Percentiles rank a stretch among this genome's conserved stretches.
phyloP scores from a whole-genome alignment of 2,329 filamentous ascomycete genomes.

The Fusarium torreyae region DNA sequence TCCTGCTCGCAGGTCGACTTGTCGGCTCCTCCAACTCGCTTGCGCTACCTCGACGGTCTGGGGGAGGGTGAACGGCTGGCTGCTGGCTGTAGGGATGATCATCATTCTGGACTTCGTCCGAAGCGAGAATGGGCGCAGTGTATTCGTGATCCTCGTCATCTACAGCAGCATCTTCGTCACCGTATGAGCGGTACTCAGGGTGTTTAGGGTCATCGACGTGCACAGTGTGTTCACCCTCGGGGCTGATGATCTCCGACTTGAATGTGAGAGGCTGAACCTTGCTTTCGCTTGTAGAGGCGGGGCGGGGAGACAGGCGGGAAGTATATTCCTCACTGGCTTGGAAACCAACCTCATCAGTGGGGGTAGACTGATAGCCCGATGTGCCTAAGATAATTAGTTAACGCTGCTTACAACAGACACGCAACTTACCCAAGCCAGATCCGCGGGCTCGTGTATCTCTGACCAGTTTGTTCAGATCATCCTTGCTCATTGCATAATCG shows the following conservation, averaged over 20 bases:
- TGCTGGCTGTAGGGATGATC: slow-evolving; percentile 77
- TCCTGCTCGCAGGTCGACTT: slow-evolving; percentile 73
- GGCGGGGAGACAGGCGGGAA: slow-evolving; percentile 79
- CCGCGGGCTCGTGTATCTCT: slow-evolving; percentile 75
- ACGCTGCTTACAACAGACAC: slow-evolving; percentile 7
- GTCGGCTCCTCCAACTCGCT: slow-evolving; percentile 70
- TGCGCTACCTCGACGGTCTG: slow-evolving; percentile 73
- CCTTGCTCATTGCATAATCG: slow-evolving; percentile 89
- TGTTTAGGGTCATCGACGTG: slow-evolving; percentile 78
- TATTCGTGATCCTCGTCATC: slow-evolving; percentile 74
- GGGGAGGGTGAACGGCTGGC: slow-evolving; percentile 84
- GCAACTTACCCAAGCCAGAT: slow-evolving; percentile 64
- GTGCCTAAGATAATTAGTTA: slow-evolving; percentile 67
- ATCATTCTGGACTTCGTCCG: slow-evolving; percentile 87
- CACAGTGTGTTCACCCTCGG: slow-evolving; percentile 72
- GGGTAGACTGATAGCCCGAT: slow-evolving; percentile 78
- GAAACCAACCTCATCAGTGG: slow-evolving; percentile 92
- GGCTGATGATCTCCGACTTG: slow-evolving; percentile 52
- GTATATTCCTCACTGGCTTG: slow-evolving; percentile 88
- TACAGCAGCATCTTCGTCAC: slow-evolving; percentile 62
- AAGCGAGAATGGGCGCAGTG: slow-evolving; percentile 85
- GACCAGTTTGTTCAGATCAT: slow-evolving; percentile 92
- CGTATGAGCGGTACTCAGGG: slow-evolving; percentile 57
- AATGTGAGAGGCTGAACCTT: slow-evolving; percentile 42
- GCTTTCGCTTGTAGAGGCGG: slow-evolving; percentile 56